A percentile compares a stretch with the other conserved stretches of the same genome.
These are phyloP conservation scores for Gossypium turneri DNA, from an alignment of 345 rosid species.

Conservation along the genomic window DNA sequence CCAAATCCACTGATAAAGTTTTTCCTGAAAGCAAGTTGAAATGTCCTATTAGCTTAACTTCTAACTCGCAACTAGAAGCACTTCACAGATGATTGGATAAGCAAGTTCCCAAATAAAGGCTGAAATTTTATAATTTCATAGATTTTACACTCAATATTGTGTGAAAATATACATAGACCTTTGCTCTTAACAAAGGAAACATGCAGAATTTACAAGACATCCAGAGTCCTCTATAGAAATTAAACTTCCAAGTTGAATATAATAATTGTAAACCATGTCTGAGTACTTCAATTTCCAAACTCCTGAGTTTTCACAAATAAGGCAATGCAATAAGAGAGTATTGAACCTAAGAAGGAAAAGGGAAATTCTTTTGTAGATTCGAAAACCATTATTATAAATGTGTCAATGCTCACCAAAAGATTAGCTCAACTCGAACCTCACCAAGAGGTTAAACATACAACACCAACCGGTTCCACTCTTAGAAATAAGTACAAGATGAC, in stretches of 20 bases:
- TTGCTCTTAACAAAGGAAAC: background rate
- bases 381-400: background rate
- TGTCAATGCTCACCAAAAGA: background rate
- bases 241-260: background rate
- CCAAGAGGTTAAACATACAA: background rate
- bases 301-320: background rate
- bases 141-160: background rate
- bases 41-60: background rate
- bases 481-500: background rate
- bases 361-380: background rate
- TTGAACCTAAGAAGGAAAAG: background rate
- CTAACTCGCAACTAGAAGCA: background rate
- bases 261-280: no score
- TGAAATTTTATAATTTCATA: background rate
- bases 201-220: background rate
- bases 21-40: conserved; percentile 56
- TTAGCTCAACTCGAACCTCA: background rate
- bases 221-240: background rate
- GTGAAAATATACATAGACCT: background rate
- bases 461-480: background rate
- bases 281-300: background rate
- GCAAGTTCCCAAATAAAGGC: conserved; percentile 1
- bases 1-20: conserved; percentile 79
- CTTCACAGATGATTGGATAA: background rate
- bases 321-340: background rate